Percentiles rank a stretch among this genome's conserved stretches.
Evolutionary conservation across 202 grass and related monocot genomes (phyloP).

Genomic region (Dendrocalamus latiflorus): DNA sequence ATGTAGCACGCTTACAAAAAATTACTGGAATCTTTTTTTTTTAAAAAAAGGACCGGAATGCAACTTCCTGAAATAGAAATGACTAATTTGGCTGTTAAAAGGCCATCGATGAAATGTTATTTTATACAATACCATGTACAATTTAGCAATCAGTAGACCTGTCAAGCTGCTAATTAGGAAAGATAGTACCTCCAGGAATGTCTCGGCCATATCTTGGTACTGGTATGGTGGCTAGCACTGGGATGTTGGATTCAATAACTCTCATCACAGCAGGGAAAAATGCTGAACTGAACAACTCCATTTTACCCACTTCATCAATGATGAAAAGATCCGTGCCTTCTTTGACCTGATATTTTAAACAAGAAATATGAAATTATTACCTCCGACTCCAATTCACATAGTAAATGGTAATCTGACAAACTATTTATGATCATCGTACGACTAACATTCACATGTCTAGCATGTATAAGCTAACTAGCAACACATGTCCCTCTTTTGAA

Average conservation of each 20-base stretch:
- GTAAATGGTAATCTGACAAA: too few species aligned
- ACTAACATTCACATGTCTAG: neutral
- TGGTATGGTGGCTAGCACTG: conserved; percentile 72
- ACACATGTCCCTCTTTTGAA: neutral
- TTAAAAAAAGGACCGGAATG: too few species aligned
- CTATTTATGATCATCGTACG: neutral
- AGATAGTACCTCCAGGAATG: conserved; percentile 71
- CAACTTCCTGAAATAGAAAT: too few species aligned
- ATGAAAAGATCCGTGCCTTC: conserved; percentile 76
- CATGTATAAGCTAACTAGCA: neutral
- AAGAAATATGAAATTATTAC: neutral
- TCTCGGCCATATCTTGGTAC: conserved; percentile 62
- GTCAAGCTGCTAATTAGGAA: neutral
- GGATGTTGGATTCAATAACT: conserved; percentile 73
- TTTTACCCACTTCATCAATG: conserved; percentile 94
- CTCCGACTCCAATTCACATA: neutral
- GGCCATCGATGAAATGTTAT: neutral
- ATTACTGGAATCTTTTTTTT: too few species aligned
- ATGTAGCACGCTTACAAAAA: too few species aligned
- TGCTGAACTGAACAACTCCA: conserved; percentile 93
- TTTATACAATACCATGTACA: neutral
- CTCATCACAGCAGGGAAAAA: too few species aligned
- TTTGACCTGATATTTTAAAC: conserved; percentile 57
- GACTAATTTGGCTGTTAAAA: too few species aligned
- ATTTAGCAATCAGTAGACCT: neutral